phyloP scores from a whole-genome alignment of 2,329 filamentous ascomycete species.

The Daldinia sp. region DNA sequence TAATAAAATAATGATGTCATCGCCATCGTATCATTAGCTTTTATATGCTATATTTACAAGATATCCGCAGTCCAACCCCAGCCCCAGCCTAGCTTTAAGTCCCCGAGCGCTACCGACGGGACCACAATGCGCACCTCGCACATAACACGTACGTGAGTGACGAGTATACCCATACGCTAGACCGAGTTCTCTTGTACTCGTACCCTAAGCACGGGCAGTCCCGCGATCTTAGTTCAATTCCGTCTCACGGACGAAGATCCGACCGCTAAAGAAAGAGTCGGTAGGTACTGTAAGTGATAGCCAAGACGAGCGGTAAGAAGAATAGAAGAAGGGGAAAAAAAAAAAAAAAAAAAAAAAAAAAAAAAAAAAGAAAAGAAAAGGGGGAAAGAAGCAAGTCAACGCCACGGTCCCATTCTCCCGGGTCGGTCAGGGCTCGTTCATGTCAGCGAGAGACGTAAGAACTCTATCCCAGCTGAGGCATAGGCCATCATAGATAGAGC shows the following conservation, averaged over 20 bases:
- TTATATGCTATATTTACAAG: constrained; percentile 4
- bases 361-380: neutral
- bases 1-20: constrained; percentile 16
- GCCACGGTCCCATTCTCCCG: constrained; percentile 4
- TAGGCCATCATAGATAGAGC: neutral
- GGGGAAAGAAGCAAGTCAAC: neutral
- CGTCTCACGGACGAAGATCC: constrained; percentile 1
- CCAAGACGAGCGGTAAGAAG: neutral
- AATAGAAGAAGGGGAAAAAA: neutral
- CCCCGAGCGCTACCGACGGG: neutral
- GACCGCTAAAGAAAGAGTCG: neutral
- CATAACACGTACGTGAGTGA: neutral
- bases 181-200: neutral
- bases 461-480: constrained; percentile 20
- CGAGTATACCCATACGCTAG: neutral
- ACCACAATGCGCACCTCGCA: constrained; percentile 4
- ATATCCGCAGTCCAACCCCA: neutral
- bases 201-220: constrained; percentile 1
- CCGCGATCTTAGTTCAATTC: constrained; percentile 4
- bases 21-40: constrained; percentile 1
- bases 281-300: neutral
- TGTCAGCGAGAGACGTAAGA: constrained; percentile 19
- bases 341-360: neutral
- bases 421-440: constrained; percentile 11
- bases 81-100: neutral